These are phyloP conservation scores for Fagus crenata DNA, from an alignment of 306 rosid genomes.

Conservation along the genomic window DNA sequence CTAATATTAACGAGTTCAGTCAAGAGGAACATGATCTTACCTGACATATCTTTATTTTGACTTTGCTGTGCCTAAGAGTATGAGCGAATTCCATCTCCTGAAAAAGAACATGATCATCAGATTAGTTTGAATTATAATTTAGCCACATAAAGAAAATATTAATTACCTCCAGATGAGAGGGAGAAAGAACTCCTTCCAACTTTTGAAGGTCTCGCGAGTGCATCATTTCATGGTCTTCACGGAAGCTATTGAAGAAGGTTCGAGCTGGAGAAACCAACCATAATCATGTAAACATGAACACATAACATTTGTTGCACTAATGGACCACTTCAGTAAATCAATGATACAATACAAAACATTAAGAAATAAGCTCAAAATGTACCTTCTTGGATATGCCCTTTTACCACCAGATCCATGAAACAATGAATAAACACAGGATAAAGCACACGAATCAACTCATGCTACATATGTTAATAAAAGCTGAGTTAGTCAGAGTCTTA, in stretches of 20 bases:
- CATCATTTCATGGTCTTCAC: slow-evolving; percentile 93
- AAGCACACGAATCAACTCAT: slow-evolving; percentile 92
- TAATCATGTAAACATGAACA: slow-evolving; percentile 20
- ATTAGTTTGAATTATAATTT: slow-evolving; percentile 20
- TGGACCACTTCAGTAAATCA: neutral
- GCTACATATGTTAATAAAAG: slow-evolving; percentile 51
- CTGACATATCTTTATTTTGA: slow-evolving; percentile 93
- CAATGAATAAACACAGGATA: slow-evolving; percentile 94
- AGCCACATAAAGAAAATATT: slow-evolving; percentile 20
- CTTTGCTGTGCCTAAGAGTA: slow-evolving; percentile 82
- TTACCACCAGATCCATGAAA: slow-evolving; percentile 96
- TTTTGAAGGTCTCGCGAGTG: slow-evolving; percentile 83
- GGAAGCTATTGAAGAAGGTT: slow-evolving; percentile 69
- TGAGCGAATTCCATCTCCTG: slow-evolving; percentile 99
- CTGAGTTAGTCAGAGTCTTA: neutral
- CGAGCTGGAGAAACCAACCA: slow-evolving; percentile 59
- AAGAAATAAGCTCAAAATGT: slow-evolving; percentile 4
- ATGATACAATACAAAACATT: neutral
- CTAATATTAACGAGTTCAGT: neutral
- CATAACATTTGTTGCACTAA: slow-evolving; percentile 14
- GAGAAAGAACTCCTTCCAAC: slow-evolving; percentile 95
- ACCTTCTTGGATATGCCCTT: slow-evolving; percentile 96
- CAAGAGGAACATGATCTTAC: slow-evolving; percentile 44
- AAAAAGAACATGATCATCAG: slow-evolving; percentile 20
- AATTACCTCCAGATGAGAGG: slow-evolving; percentile 75